phyloP scores from a whole-genome alignment of 2,329 filamentous ascomycete genomes.

The Curvularia sp. region DNA sequence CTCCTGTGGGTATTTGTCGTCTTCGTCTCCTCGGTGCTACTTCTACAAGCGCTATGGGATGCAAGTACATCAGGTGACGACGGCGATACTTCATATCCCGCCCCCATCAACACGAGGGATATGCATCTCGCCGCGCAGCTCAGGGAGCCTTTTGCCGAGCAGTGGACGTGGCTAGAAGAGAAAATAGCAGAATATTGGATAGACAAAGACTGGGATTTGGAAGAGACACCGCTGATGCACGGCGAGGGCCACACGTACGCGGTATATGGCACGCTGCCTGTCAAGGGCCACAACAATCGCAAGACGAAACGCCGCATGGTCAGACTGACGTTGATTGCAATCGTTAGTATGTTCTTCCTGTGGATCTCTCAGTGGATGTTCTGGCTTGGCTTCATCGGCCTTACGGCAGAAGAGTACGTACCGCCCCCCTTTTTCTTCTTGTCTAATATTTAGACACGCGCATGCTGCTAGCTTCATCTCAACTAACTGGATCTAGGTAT shows the following conservation, averaged over 20 bases:
- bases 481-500: conserved; percentile 35
- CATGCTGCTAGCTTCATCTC: not conserved
- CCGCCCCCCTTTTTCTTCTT: not conserved
- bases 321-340: conserved; percentile 19
- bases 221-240: conserved; percentile 16
- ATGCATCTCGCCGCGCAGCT: conserved; percentile 8
- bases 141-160: conserved; percentile 7
- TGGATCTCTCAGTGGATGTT: conserved; percentile 43
- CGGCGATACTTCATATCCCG: too few relatives aligned
- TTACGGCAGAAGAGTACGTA: conserved; percentile 37
- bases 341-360: conserved; percentile 29
- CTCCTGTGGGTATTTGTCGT: conserved; percentile 36
- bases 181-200: conserved; percentile 13
- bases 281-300: not conserved
- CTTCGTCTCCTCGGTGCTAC: conserved; percentile 9
- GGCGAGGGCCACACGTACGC: conserved; percentile 3
- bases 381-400: conserved; percentile 39
- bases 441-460: not conserved
- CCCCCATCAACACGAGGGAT: not conserved
- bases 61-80: not conserved
- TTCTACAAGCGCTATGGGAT: conserved; percentile 12
- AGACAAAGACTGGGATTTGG: conserved; percentile 12
- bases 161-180: conserved; percentile 13
- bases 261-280: conserved; percentile 26
- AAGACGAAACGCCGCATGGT: conserved; percentile 10